Percentiles rank a stretch among this genome's conserved stretches.
These are phyloP conservation scores for Mycena rosella DNA, from an alignment of 768 basidiomycete genomes.

Conservation along the genomic window DNA sequence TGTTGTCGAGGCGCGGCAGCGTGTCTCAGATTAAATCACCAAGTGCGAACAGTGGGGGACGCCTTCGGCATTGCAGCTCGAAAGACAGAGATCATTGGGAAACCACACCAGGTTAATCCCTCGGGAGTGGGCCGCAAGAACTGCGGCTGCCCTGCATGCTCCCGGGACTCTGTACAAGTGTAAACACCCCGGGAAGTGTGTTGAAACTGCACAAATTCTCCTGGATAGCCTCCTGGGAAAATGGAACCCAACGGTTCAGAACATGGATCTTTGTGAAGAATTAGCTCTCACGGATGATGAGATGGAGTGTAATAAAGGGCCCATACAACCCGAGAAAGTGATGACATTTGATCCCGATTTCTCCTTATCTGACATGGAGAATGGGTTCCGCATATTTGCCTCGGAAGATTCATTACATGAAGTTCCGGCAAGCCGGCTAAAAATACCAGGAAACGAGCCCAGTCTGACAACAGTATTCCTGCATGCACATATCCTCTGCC, in stretches of 20 bases:
- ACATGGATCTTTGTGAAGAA: slow-evolving; percentile 9
- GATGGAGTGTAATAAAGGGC: background rate
- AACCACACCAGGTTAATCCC: background rate
- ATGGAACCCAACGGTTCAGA: background rate
- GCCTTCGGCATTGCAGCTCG: background rate
- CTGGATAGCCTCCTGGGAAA: too few relatives aligned
- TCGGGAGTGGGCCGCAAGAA: background rate
- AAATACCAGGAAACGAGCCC: background rate
- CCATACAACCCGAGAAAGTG: background rate
- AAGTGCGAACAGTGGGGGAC: background rate
- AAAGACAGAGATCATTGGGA: background rate
- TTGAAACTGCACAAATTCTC: background rate
- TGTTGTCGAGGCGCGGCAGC: background rate
- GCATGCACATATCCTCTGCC: background rate
- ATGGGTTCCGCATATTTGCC: slow-evolving; percentile 4
- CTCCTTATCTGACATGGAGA: background rate
- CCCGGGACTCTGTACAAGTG: too few relatives aligned
- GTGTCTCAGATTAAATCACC: background rate
- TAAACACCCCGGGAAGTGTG: too few relatives aligned
- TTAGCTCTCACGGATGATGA: slow-evolving; percentile 5
- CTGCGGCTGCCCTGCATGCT: background rate
- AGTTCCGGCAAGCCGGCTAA: background rate
- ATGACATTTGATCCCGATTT: slow-evolving; percentile 4
- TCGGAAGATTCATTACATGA: background rate
- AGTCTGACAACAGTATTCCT: background rate